Percentiles rank a stretch among this genome's conserved stretches.
Evolutionary conservation across 1,284 basidiomycete genomes (phyloP).

Genomic region (Testicularia cyperi): DNA sequence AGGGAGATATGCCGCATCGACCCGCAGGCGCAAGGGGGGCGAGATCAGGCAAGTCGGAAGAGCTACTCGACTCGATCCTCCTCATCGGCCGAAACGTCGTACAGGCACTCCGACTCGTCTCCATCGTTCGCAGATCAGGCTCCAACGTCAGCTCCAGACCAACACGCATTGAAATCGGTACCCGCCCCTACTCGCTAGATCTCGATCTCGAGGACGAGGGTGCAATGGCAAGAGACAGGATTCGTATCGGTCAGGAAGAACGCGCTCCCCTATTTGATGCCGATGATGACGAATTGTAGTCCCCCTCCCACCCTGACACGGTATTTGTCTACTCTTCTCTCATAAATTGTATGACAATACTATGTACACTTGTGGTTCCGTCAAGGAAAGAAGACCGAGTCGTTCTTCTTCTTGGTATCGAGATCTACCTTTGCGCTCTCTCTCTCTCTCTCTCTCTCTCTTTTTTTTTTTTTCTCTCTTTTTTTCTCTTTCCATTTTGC

Average conservation of each 20-base stretch:
- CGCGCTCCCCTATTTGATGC: slow-evolving; percentile 32
- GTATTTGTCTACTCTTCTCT: too few species aligned
- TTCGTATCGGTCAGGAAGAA: slow-evolving; percentile 51
- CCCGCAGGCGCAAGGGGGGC: too few species aligned
- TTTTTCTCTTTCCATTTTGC: not conserved
- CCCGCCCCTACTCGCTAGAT: slow-evolving; percentile 45
- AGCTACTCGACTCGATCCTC: slow-evolving; percentile 55
- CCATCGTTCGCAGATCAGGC: slow-evolving; percentile 51
- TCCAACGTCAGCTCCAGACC: slow-evolving; percentile 48
- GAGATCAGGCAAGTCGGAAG: slow-evolving; percentile 49
- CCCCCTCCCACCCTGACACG: not conserved
- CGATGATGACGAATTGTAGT: slow-evolving; percentile 34
- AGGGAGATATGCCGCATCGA: not conserved
- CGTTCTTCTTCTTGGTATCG: too few species aligned
- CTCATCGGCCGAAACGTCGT: slow-evolving; percentile 55
- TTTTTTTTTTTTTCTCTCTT: too few species aligned
- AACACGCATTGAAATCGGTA: slow-evolving; percentile 50
- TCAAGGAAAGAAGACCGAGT: too few species aligned
- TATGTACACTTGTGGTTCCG: too few species aligned
- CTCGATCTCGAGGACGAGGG: slow-evolving; percentile 57
- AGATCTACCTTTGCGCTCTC: too few species aligned
- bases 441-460: too few species aligned
- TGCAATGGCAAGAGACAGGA: slow-evolving; percentile 51
- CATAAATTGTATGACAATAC: too few species aligned
- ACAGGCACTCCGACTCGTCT: slow-evolving; percentile 51